phyloP scores from a whole-genome alignment of 345 rosid genomes.

The Brassica juncea region DNA sequence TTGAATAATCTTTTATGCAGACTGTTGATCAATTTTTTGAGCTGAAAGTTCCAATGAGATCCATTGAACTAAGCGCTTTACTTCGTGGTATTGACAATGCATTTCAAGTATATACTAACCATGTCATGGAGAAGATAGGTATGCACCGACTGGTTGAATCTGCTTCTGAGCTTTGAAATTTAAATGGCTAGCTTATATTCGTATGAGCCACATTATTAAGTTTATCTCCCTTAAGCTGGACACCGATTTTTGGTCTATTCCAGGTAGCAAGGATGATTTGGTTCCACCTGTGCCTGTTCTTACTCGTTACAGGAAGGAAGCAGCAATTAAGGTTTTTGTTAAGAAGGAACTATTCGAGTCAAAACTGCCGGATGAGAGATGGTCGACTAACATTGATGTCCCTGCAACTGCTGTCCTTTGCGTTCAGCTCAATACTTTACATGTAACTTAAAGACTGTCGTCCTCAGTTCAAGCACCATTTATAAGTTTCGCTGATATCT shows the following conservation, averaged over 20 bases:
- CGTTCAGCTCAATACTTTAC: conserved; percentile 87
- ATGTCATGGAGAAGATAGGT: conserved; percentile 79
- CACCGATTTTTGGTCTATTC: conserved; percentile 23
- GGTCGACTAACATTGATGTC: conserved; percentile 60
- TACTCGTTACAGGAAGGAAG: conserved; percentile 84
- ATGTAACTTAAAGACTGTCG: conserved; percentile 57
- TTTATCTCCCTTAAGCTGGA: conserved; percentile 8
- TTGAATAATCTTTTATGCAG: conserved; percentile 53
- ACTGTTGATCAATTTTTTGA: conserved; percentile 95
- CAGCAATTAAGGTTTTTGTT: conserved; percentile 88
- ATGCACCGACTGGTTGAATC: conserved; percentile 32
- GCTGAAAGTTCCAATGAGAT: conserved; percentile 87
- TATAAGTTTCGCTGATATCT: conserved; percentile 8
- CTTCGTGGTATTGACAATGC: conserved; percentile 90
- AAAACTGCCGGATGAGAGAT: conserved; percentile 69
- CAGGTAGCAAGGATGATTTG: conserved; percentile 90
- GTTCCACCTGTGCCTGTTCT: conserved; percentile 94
- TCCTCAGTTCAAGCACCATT: conserved; percentile 27
- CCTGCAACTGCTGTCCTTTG: conserved; percentile 71
- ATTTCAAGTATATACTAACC: conserved; percentile 87
- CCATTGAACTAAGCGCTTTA: conserved; percentile 67
- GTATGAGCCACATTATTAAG: conserved; percentile 12
- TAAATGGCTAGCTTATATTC: neutral
- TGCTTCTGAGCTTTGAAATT: conserved; percentile 19
- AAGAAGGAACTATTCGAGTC: conserved; percentile 94